Base-by-base conservation (phyloP, 78 protist genomes). In the Emiliania huxleyi region DNA sequence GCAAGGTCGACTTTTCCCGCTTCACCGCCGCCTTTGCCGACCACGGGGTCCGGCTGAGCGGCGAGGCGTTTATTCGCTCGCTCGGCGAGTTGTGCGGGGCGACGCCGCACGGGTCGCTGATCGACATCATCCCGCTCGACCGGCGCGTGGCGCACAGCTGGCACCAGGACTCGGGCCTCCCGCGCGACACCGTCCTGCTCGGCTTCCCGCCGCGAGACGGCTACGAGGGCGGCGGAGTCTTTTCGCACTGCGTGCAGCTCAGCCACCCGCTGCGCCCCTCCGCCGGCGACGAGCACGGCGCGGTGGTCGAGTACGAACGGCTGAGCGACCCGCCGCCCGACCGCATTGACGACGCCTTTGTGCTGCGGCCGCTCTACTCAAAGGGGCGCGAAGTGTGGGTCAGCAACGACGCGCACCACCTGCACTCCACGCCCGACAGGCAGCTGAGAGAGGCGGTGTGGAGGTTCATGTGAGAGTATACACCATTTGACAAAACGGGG, bases 181-280 rank as follows among this genome's bases (percentile, higher is more conserved):
- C 85, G n/a, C 15, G 85, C 23, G 19, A 0, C 48, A 77, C 85
- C 29, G 85, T 77, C 35, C 85, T 77, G 29, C 85, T 77, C 49
- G 85, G 85, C 44, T 77, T 77, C 46, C 85, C 85, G 5, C 85
- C 48, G 18, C 33, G 26, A 19, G 18, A 77, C 29, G 46, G 46
- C 35, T 77, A 77, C 85, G 33, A 40, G 46, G 85, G 85, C 46
- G 85, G 85, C 85, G 85, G 85, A 45, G 85, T 77, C 49, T 77
- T 77, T 48, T 40, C 48, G 48, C 29, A 6, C 35, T 6, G 11
- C 46, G 85, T 77, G 46, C 2, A 77, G 85, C 85, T 77, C 15
- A 18, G 44, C 42, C 85, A 77, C 85, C 85, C 85, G 48, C 46
- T 77, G n/a, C 25, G 18, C n/a, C 85, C 85, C 46, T 40, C 48